These are phyloP conservation scores for Torulaspora franciscae DNA, from an alignment of 805 yeast species.

Conservation along the genomic window DNA sequence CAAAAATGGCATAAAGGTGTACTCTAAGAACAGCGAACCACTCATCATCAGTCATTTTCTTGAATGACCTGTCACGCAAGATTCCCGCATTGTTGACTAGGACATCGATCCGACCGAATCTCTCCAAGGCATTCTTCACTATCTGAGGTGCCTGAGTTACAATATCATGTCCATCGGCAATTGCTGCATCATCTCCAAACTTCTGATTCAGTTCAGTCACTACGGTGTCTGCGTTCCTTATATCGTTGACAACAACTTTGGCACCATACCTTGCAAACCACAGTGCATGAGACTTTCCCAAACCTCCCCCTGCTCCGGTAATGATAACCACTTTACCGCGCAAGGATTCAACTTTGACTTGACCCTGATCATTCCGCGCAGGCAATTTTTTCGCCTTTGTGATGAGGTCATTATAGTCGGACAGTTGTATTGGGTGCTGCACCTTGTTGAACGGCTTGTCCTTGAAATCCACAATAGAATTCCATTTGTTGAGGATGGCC, in stretches of 20 bases:
- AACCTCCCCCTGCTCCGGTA: slow-evolving; percentile 94
- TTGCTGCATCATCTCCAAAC: slow-evolving; percentile 71
- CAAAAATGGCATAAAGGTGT: slow-evolving; percentile 76
- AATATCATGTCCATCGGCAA: slow-evolving; percentile 79
- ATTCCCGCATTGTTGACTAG: slow-evolving; percentile 94
- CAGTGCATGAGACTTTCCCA: slow-evolving; percentile 86
- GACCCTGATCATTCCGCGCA: slow-evolving; percentile 51
- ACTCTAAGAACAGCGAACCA: slow-evolving; percentile 80
- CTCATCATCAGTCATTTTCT: slow-evolving; percentile 75
- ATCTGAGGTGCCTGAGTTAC: slow-evolving; percentile 69
- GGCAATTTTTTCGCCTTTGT: slow-evolving; percentile 49
- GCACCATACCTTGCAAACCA: slow-evolving; percentile 89
- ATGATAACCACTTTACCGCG: slow-evolving; percentile 82
- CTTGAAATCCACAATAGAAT: slow-evolving; percentile 58
- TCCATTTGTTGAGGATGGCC: slow-evolving; percentile 64
- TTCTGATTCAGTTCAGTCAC: slow-evolving; percentile 64
- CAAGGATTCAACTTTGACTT: slow-evolving; percentile 49
- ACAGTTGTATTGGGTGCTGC: slow-evolving; percentile 66
- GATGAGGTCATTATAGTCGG: slow-evolving; percentile 63
- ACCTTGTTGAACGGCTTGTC: slow-evolving; percentile 50
- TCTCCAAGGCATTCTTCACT: slow-evolving; percentile 67
- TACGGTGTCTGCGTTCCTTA: slow-evolving; percentile 64
- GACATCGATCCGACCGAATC: slow-evolving; percentile 79
- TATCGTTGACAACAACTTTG: slow-evolving; percentile 89
- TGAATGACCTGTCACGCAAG: slow-evolving; percentile 80